Evolutionary conservation across 768 basidiomycete species (phyloP).

Genomic region (Podaxis sp.): DNA sequence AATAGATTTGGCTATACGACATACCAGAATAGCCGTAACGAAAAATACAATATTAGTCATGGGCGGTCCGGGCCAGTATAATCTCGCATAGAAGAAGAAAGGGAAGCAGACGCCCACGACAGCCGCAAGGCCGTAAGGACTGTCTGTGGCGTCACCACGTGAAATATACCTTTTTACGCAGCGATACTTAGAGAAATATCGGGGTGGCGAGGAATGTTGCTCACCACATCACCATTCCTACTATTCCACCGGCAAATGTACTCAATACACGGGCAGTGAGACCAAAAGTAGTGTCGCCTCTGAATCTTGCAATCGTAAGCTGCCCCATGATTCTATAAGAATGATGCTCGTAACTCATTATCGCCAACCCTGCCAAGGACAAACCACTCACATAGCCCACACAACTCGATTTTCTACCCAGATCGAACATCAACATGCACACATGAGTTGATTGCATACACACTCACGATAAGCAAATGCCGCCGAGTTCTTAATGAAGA

Average conservation of each 20-base stretch:
- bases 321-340: constrained; percentile 70
- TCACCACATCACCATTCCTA: constrained; percentile 69
- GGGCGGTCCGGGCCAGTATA: constrained; percentile 74
- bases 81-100: constrained; percentile 64
- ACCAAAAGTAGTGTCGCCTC: constrained; percentile 74
- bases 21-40: constrained; percentile 60
- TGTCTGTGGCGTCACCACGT: constrained; percentile 57
- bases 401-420: constrained; percentile 57
- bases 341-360: neutral
- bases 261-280: constrained; percentile 58
- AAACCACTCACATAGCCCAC: constrained; percentile 64
- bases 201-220: constrained; percentile 19
- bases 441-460: neutral
- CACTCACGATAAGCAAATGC: constrained; percentile 58
- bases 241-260: constrained; percentile 64
- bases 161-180: constrained; percentile 61
- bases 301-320: constrained; percentile 66
- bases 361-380: neutral
- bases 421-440: constrained; percentile 7
- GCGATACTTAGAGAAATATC: neutral
- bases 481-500: constrained; percentile 54
- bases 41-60: constrained; percentile 73
- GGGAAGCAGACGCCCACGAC: constrained; percentile 71
- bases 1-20: constrained; percentile 20
- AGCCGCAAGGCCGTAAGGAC: constrained; percentile 68